These are phyloP conservation scores for Termitomyces sp. DNA, from an alignment of 768 basidiomycete species.

Conservation along the genomic window DNA sequence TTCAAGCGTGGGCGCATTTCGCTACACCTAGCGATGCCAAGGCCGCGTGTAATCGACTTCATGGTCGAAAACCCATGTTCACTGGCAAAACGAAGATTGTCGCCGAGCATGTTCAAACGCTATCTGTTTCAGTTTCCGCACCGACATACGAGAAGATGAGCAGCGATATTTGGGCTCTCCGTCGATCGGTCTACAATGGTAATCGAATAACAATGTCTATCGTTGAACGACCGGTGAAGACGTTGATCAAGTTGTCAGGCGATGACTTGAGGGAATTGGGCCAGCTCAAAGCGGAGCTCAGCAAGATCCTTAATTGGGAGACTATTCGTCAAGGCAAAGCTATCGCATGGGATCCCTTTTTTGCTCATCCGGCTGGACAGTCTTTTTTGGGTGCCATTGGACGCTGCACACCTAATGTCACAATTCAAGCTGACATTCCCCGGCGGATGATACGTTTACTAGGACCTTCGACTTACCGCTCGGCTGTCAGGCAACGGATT, in stretches of 20 bases:
- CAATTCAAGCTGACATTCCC: constrained; percentile 33
- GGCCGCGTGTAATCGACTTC: constrained; percentile 39
- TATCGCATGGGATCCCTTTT: constrained; percentile 63
- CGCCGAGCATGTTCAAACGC: constrained; percentile 48
- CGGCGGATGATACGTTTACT: constrained; percentile 49
- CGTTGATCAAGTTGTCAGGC: constrained; percentile 43
- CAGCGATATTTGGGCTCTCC: constrained; percentile 42
- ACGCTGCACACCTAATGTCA: constrained; percentile 28
- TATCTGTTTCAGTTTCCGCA: constrained; percentile 38
- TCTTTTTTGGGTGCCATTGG: constrained; percentile 42
- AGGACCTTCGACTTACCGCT: constrained; percentile 40
- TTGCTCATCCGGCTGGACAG: constrained; percentile 35
- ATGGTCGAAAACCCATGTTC: constrained; percentile 39
- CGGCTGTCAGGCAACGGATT: constrained; percentile 36
- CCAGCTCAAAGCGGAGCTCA: constrained; percentile 53
- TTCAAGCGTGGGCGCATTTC: constrained; percentile 56
- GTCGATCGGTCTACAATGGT: constrained; percentile 26
- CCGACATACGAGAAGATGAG: constrained; percentile 33
- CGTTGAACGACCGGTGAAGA: constrained; percentile 12
- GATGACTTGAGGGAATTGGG: constrained; percentile 46
- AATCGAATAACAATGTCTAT: constrained; percentile 22
- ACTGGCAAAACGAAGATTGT: constrained; percentile 41
- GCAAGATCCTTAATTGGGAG: constrained; percentile 60
- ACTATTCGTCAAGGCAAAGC: constrained; percentile 44
- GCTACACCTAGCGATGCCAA: constrained; percentile 45